phyloP scores from a whole-genome alignment of 1,139 yeast species.

The Debaryomycetaceae sp. region DNA sequence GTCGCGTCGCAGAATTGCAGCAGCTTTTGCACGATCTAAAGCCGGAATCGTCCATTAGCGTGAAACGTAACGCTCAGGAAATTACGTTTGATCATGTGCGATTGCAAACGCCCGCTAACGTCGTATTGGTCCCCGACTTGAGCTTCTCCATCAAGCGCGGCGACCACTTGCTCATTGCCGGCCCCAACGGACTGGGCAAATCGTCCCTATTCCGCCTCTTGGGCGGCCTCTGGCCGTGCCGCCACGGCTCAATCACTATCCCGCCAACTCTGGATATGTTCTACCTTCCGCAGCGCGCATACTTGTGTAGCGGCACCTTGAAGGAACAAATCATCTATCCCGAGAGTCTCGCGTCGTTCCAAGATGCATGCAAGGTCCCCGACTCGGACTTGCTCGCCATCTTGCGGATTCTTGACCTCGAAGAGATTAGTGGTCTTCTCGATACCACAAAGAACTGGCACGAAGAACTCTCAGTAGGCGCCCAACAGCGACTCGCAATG shows the following conservation, averaged over 20 bases:
- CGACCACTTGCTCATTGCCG: constrained; percentile 79
- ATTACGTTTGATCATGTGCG: constrained; percentile 67
- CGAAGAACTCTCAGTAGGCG: constrained; percentile 82
- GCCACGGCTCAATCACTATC: constrained; percentile 48
- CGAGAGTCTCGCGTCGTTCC: constrained; percentile 51
- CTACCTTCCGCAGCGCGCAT: constrained; percentile 88
- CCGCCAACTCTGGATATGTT: constrained; percentile 68
- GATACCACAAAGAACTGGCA: constrained; percentile 73
- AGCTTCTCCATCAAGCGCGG: constrained; percentile 70
- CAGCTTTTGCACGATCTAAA: constrained; percentile 49
- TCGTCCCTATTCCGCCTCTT: constrained; percentile 82
- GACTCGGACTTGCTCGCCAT: constrained; percentile 47
- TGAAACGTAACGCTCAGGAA: constrained; percentile 42
- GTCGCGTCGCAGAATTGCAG: constrained; percentile 64
- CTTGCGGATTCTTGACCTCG: constrained; percentile 47
- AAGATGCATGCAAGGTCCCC: constrained; percentile 40
- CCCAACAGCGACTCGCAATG: constrained; percentile 90
- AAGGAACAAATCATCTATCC: constrained; percentile 89
- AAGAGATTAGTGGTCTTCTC: constrained; percentile 42
- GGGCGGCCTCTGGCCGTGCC: constrained; percentile 91
- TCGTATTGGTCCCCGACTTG: constrained; percentile 55
- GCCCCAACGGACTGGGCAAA: constrained; percentile 94
- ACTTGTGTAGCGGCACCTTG: constrained; percentile 61
- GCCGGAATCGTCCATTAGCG: constrained; percentile 20
- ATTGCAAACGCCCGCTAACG: constrained; percentile 76